A percentile compares a stretch with the other conserved stretches of the same genome.
Conservation (phyloP, 139 green algal species). For the Asterochloris sp. region DNA sequence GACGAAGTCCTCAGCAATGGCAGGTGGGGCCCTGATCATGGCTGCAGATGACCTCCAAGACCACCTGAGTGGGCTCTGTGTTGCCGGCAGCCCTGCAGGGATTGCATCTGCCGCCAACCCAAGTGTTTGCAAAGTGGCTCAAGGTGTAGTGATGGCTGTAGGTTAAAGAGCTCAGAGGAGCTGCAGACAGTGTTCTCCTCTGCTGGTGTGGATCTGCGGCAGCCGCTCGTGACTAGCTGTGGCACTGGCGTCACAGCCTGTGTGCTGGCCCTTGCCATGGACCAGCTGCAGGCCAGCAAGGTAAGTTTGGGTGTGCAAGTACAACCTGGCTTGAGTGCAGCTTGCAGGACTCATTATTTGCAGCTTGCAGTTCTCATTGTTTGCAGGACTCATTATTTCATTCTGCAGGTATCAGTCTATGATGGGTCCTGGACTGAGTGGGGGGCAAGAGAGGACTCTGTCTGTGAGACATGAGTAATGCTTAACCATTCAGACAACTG, state of each 20-base stretch:
- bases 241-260: conserved; percentile 91
- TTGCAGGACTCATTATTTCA: background rate
- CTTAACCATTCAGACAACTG: no score
- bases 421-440: conserved; percentile 97
- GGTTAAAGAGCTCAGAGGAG: conserved; percentile 47
- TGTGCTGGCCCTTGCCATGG: conserved; percentile 76
- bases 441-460: conserved; percentile 30
- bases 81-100: background rate
- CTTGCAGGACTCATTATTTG: background rate
- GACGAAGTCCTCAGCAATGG: no score
- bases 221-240: conserved; percentile 67
- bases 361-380: background rate
- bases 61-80: background rate
- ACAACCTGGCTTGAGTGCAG: background rate
- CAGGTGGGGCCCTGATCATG: background rate
- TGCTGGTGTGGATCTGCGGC: conserved; percentile 57
- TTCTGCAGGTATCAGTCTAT: conserved; percentile 72
- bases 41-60: background rate
- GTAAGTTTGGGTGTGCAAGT: no score
- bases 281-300: conserved; percentile 27
- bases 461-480: no score
- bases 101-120: background rate
- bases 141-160: background rate
- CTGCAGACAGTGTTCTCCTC: conserved; percentile 57
- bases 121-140: background rate